A percentile compares a stretch with the other conserved stretches of the same genome.
These are phyloP conservation scores for Periconia sp. DNA, from an alignment of 2,329 filamentous ascomycete species.

Conservation along the genomic window DNA sequence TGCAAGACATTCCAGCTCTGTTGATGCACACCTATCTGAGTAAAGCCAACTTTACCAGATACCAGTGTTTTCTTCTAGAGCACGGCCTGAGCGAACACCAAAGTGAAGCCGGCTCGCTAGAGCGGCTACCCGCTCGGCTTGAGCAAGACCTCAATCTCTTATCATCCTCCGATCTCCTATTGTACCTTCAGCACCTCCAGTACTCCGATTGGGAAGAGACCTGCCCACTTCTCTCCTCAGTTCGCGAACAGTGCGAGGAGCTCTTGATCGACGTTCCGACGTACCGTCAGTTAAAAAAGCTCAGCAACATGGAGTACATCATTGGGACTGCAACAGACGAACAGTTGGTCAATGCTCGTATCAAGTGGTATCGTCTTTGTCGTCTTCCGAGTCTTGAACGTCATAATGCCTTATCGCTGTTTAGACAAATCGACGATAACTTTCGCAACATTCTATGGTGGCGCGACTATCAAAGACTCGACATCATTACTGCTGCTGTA, in stretches of 20 bases:
- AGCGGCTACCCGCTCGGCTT: conserved; percentile 31
- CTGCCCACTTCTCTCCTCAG: conserved; percentile 34
- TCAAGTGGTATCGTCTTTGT: conserved; percentile 45
- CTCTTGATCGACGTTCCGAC: conserved; percentile 44
- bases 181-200: conserved; percentile 42
- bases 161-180: conserved; percentile 40
- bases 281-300: conserved; percentile 42
- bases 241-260: conserved; percentile 37
- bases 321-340: conserved; percentile 34
- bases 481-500: conserved; percentile 36
- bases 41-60: conserved; percentile 38
- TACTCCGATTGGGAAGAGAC: conserved; percentile 38
- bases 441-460: conserved; percentile 37
- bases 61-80: conserved; percentile 44
- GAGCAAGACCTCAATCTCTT: conserved; percentile 41
- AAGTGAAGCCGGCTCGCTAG: conserved; percentile 9
- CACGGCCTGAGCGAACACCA: conserved; percentile 28
- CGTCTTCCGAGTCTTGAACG: conserved; percentile 28
- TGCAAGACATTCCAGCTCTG: conserved; percentile 33
- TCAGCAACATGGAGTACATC: conserved; percentile 45
- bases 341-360: conserved; percentile 34
- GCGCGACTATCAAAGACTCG: conserved; percentile 35
- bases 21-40: conserved; percentile 45
- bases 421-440: conserved; percentile 35
- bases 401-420: conserved; percentile 33